phyloP scores from a whole-genome alignment of 805 yeast species.

The Metschnikowia lachancei region DNA sequence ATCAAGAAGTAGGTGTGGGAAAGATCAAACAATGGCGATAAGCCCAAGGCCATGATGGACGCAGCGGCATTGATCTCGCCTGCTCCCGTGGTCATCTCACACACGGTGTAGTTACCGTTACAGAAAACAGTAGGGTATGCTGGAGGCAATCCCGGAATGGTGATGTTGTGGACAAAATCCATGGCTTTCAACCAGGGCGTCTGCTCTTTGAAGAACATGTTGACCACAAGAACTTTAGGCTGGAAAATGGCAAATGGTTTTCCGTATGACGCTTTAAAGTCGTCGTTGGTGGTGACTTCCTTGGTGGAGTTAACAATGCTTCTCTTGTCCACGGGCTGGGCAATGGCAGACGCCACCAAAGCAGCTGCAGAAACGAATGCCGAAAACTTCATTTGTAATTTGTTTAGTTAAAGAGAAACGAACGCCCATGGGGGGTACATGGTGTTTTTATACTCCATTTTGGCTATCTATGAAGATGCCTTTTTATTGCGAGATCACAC shows the following conservation, averaged over 20 bases:
- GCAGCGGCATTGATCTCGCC: slow-evolving; percentile 67
- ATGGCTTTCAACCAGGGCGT: slow-evolving; percentile 50
- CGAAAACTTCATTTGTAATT: no score
- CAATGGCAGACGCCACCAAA: slow-evolving; percentile 3
- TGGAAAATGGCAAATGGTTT: slow-evolving; percentile 35
- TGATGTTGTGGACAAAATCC: slow-evolving; percentile 51
- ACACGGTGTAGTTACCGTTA: slow-evolving; percentile 48
- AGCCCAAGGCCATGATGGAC: slow-evolving; percentile 50
- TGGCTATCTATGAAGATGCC: no score
- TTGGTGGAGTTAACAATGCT: slow-evolving; percentile 10
- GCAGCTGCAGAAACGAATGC: no score
- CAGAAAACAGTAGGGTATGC: slow-evolving; percentile 56
- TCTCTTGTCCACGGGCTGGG: slow-evolving; percentile 17
- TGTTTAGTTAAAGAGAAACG: no score
- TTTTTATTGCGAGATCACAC: no score
- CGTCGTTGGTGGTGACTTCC: slow-evolving; percentile 14
- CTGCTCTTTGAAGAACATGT: slow-evolving; percentile 53
- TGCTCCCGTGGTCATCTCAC: slow-evolving; percentile 67
- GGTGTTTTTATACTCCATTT: no score
- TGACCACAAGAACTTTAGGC: slow-evolving; percentile 54
- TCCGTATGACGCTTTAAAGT: slow-evolving; percentile 25
- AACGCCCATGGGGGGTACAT: no score
- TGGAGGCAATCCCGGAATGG: slow-evolving; percentile 66
- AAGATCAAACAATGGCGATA: slow-evolving; percentile 54
- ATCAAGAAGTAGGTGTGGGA: slow-evolving; percentile 57